Evolutionary conservation across 495 filamentous ascomycete species (phyloP).

Genomic region (Xylaria telfairii): DNA sequence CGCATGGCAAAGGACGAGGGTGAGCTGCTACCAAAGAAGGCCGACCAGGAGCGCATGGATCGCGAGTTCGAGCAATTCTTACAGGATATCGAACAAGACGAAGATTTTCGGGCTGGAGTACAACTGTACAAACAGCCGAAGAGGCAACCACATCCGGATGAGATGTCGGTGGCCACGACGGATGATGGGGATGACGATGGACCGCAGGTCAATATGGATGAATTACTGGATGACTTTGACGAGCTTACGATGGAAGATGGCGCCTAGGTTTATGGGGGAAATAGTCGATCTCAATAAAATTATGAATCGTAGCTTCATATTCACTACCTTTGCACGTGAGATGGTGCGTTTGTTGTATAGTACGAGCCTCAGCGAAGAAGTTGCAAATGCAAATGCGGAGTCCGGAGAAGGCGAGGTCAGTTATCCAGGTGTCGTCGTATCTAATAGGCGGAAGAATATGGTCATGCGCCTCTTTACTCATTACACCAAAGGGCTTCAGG

Average conservation of each 20-base stretch:
- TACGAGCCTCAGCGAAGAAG: background rate
- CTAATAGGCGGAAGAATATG: background rate
- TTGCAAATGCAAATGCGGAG: background rate
- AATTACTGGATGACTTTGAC: constrained; percentile 89
- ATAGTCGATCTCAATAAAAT: constrained; percentile 11
- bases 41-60: constrained; percentile 84
- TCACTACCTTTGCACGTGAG: background rate
- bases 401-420: background rate
- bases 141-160: constrained; percentile 49
- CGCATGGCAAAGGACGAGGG: constrained; percentile 90
- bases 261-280: constrained; percentile 22
- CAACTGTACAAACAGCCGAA: constrained; percentile 78
- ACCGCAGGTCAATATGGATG: constrained; percentile 80
- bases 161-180: constrained; percentile 66
- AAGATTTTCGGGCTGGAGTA: constrained; percentile 81
- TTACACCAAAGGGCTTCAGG: background rate
- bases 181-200: constrained; percentile 71
- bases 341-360: background rate
- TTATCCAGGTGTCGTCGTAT: background rate
- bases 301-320: constrained; percentile 5
- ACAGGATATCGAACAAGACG: constrained; percentile 93
- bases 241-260: constrained; percentile 70
- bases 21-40: constrained; percentile 75
- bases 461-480: background rate
- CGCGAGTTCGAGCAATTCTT: constrained; percentile 96